Evolutionary conservation across 1,284 basidiomycete genomes (phyloP).

Genomic region (Apiotrichum brassicae): DNA sequence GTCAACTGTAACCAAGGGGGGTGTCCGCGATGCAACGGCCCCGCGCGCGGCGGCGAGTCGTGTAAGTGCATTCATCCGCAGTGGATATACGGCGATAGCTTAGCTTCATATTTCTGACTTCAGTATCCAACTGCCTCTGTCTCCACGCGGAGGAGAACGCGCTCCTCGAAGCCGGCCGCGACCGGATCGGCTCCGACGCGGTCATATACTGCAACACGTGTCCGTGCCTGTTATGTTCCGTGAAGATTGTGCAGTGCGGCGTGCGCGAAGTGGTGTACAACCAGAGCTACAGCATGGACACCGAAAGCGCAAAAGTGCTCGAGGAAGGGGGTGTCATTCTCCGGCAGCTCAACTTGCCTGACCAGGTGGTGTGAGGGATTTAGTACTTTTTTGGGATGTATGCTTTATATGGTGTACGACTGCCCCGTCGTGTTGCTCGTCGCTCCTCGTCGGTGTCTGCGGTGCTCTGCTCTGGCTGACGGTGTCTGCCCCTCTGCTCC

Average conservation of each 20-base stretch:
- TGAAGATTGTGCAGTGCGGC: conserved; percentile 90
- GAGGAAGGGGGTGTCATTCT: conserved; percentile 70
- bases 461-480: too few relatives aligned
- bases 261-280: conserved; percentile 93
- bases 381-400: too few relatives aligned
- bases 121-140: conserved; percentile 78
- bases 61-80: conserved; percentile 31
- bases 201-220: conserved; percentile 86
- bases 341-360: conserved; percentile 53
- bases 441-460: too few relatives aligned
- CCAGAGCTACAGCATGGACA: conserved; percentile 91
- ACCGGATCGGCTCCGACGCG: conserved; percentile 71
- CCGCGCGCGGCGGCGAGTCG: conserved; percentile 52
- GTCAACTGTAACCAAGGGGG: conserved; percentile 82
- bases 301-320: conserved; percentile 69
- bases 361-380: neutral
- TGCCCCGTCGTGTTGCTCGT: too few relatives aligned
- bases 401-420: too few relatives aligned
- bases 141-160: conserved; percentile 99
- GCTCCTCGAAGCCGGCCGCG: conserved; percentile 81
- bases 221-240: conserved; percentile 88
- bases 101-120: neutral
- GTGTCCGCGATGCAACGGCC: conserved; percentile 70
- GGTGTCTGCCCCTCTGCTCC: too few relatives aligned
- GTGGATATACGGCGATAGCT: neutral